Base-by-base conservation (phyloP, 768 basidiomycete species). In the Pisolithus sp. region DNA sequence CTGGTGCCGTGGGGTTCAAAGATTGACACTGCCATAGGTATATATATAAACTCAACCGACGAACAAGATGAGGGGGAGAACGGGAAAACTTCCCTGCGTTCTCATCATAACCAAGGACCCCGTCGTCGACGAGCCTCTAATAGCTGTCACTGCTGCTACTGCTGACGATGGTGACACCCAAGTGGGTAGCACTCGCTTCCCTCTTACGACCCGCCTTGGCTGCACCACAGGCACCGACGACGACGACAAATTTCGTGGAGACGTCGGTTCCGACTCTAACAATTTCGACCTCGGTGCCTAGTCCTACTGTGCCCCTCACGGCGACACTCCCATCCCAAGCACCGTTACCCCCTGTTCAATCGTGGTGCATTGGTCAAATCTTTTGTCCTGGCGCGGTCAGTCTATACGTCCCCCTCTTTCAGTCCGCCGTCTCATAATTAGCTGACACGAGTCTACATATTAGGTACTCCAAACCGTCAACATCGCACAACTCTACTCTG, bases 401-500 rank as follows among this genome's bases (percentile, higher is more conserved):
- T 57, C 18, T 18, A 12, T 36, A 15, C 7, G 2, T 7, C 8
- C 7, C 17, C n/a, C 5, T 48, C 20, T 21, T 3, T 8, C 46
- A 23, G 8, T 37, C 30, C n/a, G 31, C 18, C 2, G 34, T 39
- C 50, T 52, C 7, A 7, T 26, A 6, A 26, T 26, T 26, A 26
- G 1, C 26, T 26, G 26, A 53, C 15, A 15, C 23, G 23, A 43
- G 5, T 17, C 13, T 21, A n/a, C 4, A 10, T 41, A 34, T 59
- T 7, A 91, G 89, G 62, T 92, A 8, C 73, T 96, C 23, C 92
- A 95, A 78, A 86, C 89, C 1, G 83, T 94, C 54, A 86, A 92
- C 64, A 59, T 95, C 54, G 90, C 92, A 0, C 65, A 76, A 39
- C 69, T 87, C 24, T 96, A 77, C 62, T 64, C 76, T 0, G 93